Evolutionary conservation across 768 basidiomycete genomes (phyloP), one percentile per base, ranked within the genome.

Genomic region (Tricholoma hemisulphureum): DNA sequence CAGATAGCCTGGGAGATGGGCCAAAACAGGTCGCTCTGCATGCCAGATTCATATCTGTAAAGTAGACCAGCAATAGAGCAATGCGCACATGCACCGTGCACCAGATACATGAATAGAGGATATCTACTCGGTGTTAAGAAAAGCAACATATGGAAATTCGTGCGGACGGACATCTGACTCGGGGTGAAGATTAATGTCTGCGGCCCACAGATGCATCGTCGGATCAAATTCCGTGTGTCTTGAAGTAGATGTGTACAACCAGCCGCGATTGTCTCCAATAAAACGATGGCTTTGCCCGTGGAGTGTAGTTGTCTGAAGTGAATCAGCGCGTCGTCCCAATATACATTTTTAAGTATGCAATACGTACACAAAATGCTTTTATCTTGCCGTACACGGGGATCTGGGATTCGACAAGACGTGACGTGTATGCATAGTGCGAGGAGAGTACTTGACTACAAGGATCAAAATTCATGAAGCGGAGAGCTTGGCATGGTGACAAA

Each of bases 11-110:
- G 29, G 79, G 78, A 4, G 74, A 68, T 34, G 83, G 76, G 20
- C 85, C 85, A 58, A 84, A 79, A 45, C 82, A 81, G 4, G 85
- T 83, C 2, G 84, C 80, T 39, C 85, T 87, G 59, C 10, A 51
- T 23, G 62, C 80, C 31, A 54, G 46, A n/a, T 49, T 29, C 46
- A 18, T 37, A 16, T 59, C 20, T 32, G 39, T 60, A 9, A 56
- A 57, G 39, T 37, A 55, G 50, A 59, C n/a, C 8, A 37, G 20
- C 41, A 50, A 32, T 14, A 60, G 32, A 11, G 11, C 54, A 60
- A 16, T 45, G 71, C 81, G 54, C 66, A 84, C 84, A 83, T 70
- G 72, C 80, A 80, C 62, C 68, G 67, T 21, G 76, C 63, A n/a
- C 75, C 78, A 49, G 78, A 81, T 21, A 76, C 63, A 23, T 66